Evolutionary conservation across 192 early-diverging fungal genomes (phyloP).

Genomic region (Geranomyces michiganensis): DNA sequence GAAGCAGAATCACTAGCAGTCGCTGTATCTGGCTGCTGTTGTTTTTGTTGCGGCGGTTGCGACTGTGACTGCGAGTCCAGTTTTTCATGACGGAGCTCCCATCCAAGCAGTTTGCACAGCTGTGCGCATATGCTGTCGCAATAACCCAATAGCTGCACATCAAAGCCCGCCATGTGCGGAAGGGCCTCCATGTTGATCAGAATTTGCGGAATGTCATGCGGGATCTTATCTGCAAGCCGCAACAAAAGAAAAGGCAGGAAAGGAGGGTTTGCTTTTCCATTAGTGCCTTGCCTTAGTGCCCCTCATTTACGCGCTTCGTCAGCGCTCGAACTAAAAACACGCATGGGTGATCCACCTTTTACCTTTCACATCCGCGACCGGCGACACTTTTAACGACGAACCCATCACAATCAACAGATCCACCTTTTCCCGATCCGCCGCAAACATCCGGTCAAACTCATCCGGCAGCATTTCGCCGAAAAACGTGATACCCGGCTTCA

Average conservation of each 20-base stretch:
- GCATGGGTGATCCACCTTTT: background rate
- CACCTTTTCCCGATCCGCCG: slow-evolving; percentile 71
- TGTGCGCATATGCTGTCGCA: slow-evolving; percentile 83
- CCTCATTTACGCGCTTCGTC: no score
- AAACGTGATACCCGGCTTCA: slow-evolving; percentile 98
- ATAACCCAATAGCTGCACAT: slow-evolving; percentile 84
- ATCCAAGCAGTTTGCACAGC: slow-evolving; percentile 69
- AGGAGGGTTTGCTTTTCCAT: no score
- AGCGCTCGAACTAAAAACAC: no score
- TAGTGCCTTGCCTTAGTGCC: no score
- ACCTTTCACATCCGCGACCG: slow-evolving; percentile 89
- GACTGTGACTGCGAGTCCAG: background rate
- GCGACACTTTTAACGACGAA: slow-evolving; percentile 91
- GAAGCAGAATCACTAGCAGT: no score
- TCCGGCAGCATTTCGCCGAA: slow-evolving; percentile 92
- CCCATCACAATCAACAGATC: slow-evolving; percentile 96
- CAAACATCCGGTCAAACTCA: slow-evolving; percentile 74
- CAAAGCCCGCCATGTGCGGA: slow-evolving; percentile 77
- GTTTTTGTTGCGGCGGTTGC: no score
- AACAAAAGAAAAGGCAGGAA: background rate
- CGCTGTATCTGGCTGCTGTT: background rate
- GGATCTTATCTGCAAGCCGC: slow-evolving; percentile 66
- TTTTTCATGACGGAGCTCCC: slow-evolving; percentile 60
- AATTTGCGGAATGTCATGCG: slow-evolving; percentile 81
- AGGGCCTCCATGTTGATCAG: slow-evolving; percentile 91